These are phyloP conservation scores for Geotrichum ghanense DNA, from an alignment of 805 yeast species.

Conservation along the genomic window DNA sequence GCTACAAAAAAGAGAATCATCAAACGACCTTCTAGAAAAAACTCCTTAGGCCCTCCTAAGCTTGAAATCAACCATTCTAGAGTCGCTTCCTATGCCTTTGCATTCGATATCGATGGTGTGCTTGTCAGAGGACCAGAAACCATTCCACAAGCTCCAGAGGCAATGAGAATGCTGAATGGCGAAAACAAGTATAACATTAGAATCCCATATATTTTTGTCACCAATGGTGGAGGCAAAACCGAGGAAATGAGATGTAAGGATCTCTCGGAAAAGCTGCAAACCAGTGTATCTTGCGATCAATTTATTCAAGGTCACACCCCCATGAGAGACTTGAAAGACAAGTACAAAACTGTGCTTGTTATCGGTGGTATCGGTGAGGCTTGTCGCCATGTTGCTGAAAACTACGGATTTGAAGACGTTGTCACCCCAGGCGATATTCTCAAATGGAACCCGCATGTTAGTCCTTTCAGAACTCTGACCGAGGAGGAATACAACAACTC, in stretches of 20 bases:
- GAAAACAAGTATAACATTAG: conserved; percentile 64
- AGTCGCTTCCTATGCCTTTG: conserved; percentile 48
- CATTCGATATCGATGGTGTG: conserved; percentile 90
- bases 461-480: conserved; percentile 71
- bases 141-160: conserved; percentile 68
- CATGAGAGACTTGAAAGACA: conserved; percentile 66
- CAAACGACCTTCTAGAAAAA: conserved; percentile 5
- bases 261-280: conserved; percentile 46
- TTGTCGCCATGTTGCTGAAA: conserved; percentile 72
- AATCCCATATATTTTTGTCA: conserved; percentile 76
- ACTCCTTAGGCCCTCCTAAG: conserved; percentile 4
- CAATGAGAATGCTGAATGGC: conserved; percentile 63
- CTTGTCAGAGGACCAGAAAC: conserved; percentile 76
- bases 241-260: conserved; percentile 67
- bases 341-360: conserved; percentile 64
- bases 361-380: conserved; percentile 85
- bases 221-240: conserved; percentile 88
- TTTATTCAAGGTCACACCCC: conserved; percentile 93
- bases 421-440: conserved; percentile 73
- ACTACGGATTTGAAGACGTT: conserved; percentile 75
- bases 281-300: conserved; percentile 59
- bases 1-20: neutral
- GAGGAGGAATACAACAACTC: conserved; percentile 55
- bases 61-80: conserved; percentile 11
- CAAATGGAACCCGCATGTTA: conserved; percentile 78